Evolutionary conservation across 768 basidiomycete species (phyloP).

Genomic region (Butyriboletus loyo): DNA sequence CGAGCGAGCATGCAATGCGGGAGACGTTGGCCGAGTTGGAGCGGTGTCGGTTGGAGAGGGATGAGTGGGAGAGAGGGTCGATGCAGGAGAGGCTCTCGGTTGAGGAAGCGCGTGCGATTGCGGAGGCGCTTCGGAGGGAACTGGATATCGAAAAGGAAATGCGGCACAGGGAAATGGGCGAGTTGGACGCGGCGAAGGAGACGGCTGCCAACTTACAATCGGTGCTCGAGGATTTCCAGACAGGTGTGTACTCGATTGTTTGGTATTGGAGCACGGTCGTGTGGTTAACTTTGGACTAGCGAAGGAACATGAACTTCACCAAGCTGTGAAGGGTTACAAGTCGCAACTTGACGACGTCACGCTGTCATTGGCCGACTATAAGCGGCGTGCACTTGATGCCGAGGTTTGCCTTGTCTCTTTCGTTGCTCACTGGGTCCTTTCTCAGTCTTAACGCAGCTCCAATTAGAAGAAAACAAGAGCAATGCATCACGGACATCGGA

Average conservation of each 20-base stretch:
- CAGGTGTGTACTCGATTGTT: slow-evolving; percentile 46
- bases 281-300: slow-evolving; percentile 42
- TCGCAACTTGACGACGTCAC: slow-evolving; percentile 66
- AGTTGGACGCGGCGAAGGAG: slow-evolving; percentile 67
- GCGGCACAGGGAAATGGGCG: slow-evolving; percentile 50
- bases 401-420: slow-evolving; percentile 53
- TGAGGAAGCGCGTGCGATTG: slow-evolving; percentile 64
- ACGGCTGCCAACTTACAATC: slow-evolving; percentile 83
- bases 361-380: slow-evolving; percentile 84
- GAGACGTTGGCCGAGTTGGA: slow-evolving; percentile 88
- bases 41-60: slow-evolving; percentile 76
- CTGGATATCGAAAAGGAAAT: slow-evolving; percentile 63
- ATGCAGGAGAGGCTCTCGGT: slow-evolving; percentile 64
- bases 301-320: slow-evolving; percentile 86
- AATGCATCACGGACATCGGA: slow-evolving; percentile 65
- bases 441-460: slow-evolving; percentile 44
- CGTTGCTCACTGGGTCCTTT: neutral
- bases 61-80: slow-evolving; percentile 63
- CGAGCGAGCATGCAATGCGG: slow-evolving; percentile 76
- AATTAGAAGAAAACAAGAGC: slow-evolving; percentile 69
- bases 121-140: slow-evolving; percentile 58
- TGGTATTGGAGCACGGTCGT: neutral
- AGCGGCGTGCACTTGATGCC: slow-evolving; percentile 81
- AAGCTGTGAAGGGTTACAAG: slow-evolving; percentile 82
- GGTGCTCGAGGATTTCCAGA: slow-evolving; percentile 93